Percentiles rank a stretch among this genome's conserved stretches.
Evolutionary conservation across 805 yeast species (phyloP).

Genomic region (Monosporozyma aerobia): DNA sequence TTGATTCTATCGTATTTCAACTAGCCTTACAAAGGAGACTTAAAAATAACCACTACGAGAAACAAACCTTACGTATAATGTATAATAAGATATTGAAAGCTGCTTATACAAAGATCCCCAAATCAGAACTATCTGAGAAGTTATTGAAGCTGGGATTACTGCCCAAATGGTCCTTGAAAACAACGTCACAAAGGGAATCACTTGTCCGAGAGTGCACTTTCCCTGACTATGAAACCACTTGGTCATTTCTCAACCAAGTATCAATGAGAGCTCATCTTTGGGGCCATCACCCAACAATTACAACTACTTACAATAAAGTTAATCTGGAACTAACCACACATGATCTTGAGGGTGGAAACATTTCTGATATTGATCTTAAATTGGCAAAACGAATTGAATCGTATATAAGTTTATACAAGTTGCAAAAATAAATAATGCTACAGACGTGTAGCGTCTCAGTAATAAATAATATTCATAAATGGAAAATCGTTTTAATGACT

Average conservation of each 20-base stretch:
- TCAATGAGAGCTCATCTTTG: conserved; percentile 46
- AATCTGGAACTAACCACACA: conserved; percentile 52
- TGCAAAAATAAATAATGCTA: neutral
- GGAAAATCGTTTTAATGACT: neutral
- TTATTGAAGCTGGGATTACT: neutral
- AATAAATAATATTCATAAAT: neutral
- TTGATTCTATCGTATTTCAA: neutral
- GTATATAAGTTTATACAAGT: conserved; percentile 21
- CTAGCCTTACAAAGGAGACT: neutral
- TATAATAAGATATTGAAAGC: conserved; percentile 31
- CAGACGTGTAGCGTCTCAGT: neutral
- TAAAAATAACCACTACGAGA: neutral
- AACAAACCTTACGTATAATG: conserved; percentile 17
- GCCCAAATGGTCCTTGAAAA: neutral
- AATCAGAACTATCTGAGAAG: conserved; percentile 13
- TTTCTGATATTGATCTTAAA: conserved; percentile 49
- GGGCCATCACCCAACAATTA: conserved; percentile 67
- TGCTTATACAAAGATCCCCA: conserved; percentile 24
- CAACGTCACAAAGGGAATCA: neutral
- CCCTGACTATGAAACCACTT: conserved; percentile 48
- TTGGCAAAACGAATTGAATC: conserved; percentile 43
- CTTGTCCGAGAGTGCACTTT: conserved; percentile 25
- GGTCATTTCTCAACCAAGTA: conserved; percentile 55
- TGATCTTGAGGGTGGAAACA: conserved; percentile 37
- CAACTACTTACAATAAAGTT: conserved; percentile 53